A percentile compares a stretch with the other conserved stretches of the same genome.
These are phyloP conservation scores for Heliosperma pusillum DNA, from an alignment of 148 eudicot genomes.

Conservation along the genomic window DNA sequence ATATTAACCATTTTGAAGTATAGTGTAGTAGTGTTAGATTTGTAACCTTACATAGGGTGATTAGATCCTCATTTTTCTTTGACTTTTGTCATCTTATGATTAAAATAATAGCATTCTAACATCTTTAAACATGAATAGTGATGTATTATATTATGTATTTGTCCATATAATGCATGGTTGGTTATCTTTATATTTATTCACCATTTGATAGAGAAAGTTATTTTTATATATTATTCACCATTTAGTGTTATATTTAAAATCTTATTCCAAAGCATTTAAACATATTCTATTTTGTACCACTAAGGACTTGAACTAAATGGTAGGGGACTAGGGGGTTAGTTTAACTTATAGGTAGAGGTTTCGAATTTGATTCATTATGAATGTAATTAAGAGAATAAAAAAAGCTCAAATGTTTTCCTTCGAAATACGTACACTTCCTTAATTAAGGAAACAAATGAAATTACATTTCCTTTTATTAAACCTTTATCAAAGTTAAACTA, in stretches of 20 bases:
- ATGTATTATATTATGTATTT: constrained; percentile 31
- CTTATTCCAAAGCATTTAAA: background rate
- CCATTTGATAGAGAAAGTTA: too few species aligned
- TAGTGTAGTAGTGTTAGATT: constrained; percentile 51
- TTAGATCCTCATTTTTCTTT: constrained; percentile 61
- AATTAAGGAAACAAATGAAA: too few species aligned
- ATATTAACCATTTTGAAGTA: constrained; percentile 29
- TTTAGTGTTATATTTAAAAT: too few species aligned
- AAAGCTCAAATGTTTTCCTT: too few species aligned
- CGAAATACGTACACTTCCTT: too few species aligned
- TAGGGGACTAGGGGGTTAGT: too few species aligned
- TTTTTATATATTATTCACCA: too few species aligned
- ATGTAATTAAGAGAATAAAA: too few species aligned
- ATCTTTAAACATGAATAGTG: constrained; percentile 43
- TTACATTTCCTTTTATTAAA: too few species aligned
- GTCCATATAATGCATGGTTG: constrained; percentile 32
- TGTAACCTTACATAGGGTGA: constrained; percentile 49
- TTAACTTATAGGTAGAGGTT: background rate
- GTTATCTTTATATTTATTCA: background rate
- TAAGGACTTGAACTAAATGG: too few species aligned
- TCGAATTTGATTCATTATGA: background rate
- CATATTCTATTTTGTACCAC: background rate
- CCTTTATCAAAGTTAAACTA: too few species aligned
- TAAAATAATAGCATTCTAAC: constrained; percentile 36
- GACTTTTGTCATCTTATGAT: constrained; percentile 45